These are phyloP conservation scores for Diddensiella caesifluorescens DNA, from an alignment of 805 yeast genomes.

Conservation along the genomic window DNA sequence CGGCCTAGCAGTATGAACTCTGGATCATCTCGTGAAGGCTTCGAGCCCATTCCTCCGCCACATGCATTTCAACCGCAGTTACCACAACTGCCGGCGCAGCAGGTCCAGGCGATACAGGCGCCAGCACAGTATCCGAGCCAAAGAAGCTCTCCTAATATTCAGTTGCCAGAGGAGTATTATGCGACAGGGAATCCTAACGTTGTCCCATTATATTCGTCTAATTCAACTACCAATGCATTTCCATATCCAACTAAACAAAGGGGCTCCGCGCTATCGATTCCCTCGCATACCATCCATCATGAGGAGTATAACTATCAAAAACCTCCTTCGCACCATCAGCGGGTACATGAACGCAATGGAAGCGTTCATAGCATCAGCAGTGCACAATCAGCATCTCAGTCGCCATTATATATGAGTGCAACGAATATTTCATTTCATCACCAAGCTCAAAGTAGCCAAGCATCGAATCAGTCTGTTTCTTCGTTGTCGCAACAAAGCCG, in stretches of 20 bases:
- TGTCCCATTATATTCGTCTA: too few species aligned
- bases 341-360: slow-evolving; percentile 11
- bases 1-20: too few species aligned
- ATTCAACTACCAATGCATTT: too few species aligned
- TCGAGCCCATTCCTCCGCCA: not conserved
- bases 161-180: too few species aligned
- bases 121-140: not conserved
- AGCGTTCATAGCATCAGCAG: slow-evolving; percentile 15
- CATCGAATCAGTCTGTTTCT: slow-evolving; percentile 5
- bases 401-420: slow-evolving; percentile 11
- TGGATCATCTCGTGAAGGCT: too few species aligned
- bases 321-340: slow-evolving; percentile 1
- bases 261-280: too few species aligned
- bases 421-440: not conserved
- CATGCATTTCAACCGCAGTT: not conserved
- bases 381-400: slow-evolving; percentile 10
- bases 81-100: not conserved
- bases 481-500: too few species aligned
- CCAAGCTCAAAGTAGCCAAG: not conserved
- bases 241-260: too few species aligned
- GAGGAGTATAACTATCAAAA: slow-evolving; percentile 6
- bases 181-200: too few species aligned
- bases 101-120: not conserved
- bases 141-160: too few species aligned
- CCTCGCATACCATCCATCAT: not conserved